Conservation (phyloP, 176 grass and related monocot species). For the Tillandsia fasciculata region DNA sequence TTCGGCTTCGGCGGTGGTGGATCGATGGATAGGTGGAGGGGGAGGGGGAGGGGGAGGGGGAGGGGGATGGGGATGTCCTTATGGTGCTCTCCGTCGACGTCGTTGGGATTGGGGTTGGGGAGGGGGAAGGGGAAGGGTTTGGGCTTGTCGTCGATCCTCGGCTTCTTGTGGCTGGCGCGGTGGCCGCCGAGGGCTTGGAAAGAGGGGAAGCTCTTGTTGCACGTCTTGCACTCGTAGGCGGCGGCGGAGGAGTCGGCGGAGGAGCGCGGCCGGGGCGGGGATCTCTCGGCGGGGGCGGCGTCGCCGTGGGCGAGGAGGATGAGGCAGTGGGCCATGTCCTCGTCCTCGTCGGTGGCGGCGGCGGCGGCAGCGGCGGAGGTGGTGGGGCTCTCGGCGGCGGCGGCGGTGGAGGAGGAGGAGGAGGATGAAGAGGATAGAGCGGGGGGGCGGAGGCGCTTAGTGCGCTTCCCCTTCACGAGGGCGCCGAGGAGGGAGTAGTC, state of each 20-base stretch:
- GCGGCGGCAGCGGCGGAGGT: background rate
- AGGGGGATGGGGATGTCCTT: too few relatives aligned
- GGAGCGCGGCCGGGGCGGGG: slow-evolving; percentile 31
- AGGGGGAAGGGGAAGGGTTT: background rate
- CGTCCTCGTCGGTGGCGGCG: slow-evolving; percentile 30
- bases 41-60: too few relatives aligned
- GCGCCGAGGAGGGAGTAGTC: slow-evolving; percentile 4
- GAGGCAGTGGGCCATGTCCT: slow-evolving; percentile 68
- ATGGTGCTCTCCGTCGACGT: background rate
- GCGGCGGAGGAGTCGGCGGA: slow-evolving; percentile 28
- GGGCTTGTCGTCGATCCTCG: slow-evolving; percentile 22
- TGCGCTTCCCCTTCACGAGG: slow-evolving; percentile 48
- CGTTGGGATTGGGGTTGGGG: slow-evolving; percentile 12
- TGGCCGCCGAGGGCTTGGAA: slow-evolving; percentile 96
- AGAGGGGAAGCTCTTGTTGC: slow-evolving; percentile 65
- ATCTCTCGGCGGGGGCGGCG: slow-evolving; percentile 16
- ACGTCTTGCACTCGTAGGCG: slow-evolving; percentile 65
- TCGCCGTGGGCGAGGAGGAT: slow-evolving; percentile 65
- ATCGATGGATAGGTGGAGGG: background rate
- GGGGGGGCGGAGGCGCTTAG: slow-evolving; percentile 33
- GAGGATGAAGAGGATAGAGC: background rate
- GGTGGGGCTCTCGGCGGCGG: slow-evolving; percentile 42
- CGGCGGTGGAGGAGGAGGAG: slow-evolving; percentile 15
- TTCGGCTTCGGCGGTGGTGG: background rate
- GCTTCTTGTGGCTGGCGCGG: slow-evolving; percentile 91